These are phyloP conservation scores for Alternaria arborescens DNA, from an alignment of 2,329 filamentous ascomycete genomes.

Conservation along the genomic window DNA sequence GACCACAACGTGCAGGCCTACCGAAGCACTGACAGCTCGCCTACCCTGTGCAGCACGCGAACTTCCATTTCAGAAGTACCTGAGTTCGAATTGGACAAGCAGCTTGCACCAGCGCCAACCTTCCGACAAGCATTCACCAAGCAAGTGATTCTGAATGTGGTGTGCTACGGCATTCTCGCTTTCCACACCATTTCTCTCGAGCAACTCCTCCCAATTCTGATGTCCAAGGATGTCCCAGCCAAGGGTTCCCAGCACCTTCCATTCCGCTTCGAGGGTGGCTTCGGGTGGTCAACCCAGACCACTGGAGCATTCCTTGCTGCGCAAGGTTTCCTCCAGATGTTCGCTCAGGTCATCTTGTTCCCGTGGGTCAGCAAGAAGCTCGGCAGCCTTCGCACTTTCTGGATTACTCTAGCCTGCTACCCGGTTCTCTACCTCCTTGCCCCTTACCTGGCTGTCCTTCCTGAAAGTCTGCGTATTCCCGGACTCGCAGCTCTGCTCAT, in stretches of 20 bases:
- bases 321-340: conserved; percentile 88
- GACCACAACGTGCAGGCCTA: conserved; percentile 65
- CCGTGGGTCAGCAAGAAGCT: conserved; percentile 77
- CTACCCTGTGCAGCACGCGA: conserved; percentile 54
- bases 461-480: conserved; percentile 72
- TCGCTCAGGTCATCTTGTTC: conserved; percentile 85
- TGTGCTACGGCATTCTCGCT: conserved; percentile 89
- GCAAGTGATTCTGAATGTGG: conserved; percentile 85
- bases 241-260: conserved; percentile 67
- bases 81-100: conserved; percentile 48
- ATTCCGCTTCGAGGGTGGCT: conserved; percentile 89
- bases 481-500: conserved; percentile 81
- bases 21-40: conserved; percentile 66
- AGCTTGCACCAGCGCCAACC: conserved; percentile 28
- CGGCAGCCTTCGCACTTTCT: conserved; percentile 83
- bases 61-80: conserved; percentile 43
- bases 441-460: conserved; percentile 88
- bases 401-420: conserved; percentile 81
- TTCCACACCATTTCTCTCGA: conserved; percentile 98
- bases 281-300: conserved; percentile 80
- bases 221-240: conserved; percentile 72
- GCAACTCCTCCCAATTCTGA: conserved; percentile 89
- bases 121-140: conserved; percentile 75
- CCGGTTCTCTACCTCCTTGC: conserved; percentile 87
- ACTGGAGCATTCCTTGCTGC: conserved; percentile 89